Conservation (phyloP, 331 rosid species). For the Spiraea crenata region DNA sequence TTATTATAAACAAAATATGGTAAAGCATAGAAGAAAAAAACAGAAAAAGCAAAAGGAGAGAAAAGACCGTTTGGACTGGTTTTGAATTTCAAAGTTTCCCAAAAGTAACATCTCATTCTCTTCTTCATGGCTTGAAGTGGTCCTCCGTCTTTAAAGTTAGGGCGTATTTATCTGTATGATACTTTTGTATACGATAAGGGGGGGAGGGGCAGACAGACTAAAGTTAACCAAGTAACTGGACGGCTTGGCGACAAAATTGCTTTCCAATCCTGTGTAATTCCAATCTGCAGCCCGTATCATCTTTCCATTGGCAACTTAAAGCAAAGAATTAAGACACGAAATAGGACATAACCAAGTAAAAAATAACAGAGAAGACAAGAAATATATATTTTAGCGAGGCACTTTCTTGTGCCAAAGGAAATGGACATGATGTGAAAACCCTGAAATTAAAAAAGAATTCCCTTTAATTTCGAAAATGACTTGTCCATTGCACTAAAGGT, state of each 20-base stretch:
- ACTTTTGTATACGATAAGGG: too few relatives aligned
- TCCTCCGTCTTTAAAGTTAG: neutral
- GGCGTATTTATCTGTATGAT: conserved; percentile 2
- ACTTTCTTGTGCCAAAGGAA: neutral
- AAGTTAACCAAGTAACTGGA: conserved; percentile 19
- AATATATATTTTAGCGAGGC: neutral
- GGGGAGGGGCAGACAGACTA: conserved; percentile 10
- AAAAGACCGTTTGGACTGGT: conserved; percentile 53
- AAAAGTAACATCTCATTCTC: conserved; percentile 4
- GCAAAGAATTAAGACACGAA: too few relatives aligned
- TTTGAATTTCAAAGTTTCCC: conserved; percentile 50
- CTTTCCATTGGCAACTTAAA: too few relatives aligned
- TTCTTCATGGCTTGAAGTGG: too few relatives aligned
- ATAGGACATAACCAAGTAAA: too few relatives aligned
- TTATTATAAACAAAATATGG: too few relatives aligned
- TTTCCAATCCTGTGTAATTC: conserved; percentile 18
- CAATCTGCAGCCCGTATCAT: neutral
- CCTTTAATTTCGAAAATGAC: conserved; percentile 41
- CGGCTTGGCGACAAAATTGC: conserved; percentile 43
- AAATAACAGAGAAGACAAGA: too few relatives aligned
- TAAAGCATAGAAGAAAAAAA: neutral
- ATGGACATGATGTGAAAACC: neutral
- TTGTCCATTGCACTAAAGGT: conserved; percentile 32
- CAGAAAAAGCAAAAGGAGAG: conserved; percentile 23
- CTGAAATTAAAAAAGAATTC: neutral